These are phyloP conservation scores for Acer negundo DNA, from an alignment of 345 rosid species.

Conservation along the genomic window DNA sequence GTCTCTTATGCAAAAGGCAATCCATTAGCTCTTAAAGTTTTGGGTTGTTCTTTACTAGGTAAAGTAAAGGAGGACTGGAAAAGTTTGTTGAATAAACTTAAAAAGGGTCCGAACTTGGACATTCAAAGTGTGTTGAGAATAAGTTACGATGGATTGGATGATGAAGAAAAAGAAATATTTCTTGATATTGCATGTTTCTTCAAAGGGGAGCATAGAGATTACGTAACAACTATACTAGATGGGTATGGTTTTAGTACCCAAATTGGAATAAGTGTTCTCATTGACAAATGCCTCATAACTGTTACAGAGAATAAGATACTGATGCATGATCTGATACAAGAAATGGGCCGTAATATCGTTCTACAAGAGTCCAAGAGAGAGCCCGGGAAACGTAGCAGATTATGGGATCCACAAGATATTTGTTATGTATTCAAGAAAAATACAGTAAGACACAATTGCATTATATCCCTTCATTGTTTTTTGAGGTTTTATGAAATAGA, in stretches of 20 bases:
- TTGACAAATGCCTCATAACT: conserved; percentile 7
- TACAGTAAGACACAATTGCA: not conserved
- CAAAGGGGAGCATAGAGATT: conserved; percentile 4
- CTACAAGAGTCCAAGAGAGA: conserved; percentile 6
- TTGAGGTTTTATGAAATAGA: not conserved
- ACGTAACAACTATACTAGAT: not conserved
- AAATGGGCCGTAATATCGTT: conserved; percentile 11
- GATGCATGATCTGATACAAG: conserved; percentile 17
- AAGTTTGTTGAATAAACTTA: not conserved
- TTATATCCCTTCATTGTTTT: not conserved
- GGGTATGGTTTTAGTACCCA: not conserved
- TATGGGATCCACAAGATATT: conserved; percentile 13
- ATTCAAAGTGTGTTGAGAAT: not conserved
- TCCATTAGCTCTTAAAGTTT: not conserved
- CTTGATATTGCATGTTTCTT: conserved; percentile 5
- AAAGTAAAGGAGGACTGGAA: not conserved
- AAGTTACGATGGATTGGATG: not conserved
- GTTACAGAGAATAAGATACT: not conserved
- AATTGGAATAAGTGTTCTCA: not conserved
- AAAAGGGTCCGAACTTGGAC: not conserved
- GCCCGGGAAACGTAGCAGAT: conserved; percentile 1
- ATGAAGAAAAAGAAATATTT: not conserved
- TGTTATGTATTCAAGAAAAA: conserved; percentile 6
- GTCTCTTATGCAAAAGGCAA: not conserved
- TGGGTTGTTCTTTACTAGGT: not conserved